Conservation (phyloP, 2,329 filamentous ascomycete species). For the Incumbomyces delicatus region DNA sequence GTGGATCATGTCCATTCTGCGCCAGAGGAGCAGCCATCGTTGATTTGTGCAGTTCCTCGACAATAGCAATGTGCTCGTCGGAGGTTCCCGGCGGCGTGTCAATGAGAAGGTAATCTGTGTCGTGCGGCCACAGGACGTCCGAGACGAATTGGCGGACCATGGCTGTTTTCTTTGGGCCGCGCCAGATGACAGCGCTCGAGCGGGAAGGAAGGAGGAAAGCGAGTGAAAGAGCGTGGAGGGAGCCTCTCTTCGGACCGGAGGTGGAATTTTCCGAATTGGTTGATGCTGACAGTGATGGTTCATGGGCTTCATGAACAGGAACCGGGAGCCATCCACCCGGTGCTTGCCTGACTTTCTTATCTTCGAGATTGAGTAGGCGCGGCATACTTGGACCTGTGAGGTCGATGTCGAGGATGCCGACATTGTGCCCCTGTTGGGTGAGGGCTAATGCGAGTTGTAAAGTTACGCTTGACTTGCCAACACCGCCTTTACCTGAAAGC, state of each 20-base stretch:
- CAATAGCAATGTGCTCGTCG: slow-evolving; percentile 92
- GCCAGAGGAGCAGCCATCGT: slow-evolving; percentile 22
- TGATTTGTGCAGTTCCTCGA: slow-evolving; percentile 63
- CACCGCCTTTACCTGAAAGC: slow-evolving; percentile 93
- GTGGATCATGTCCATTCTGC: slow-evolving; percentile 13
- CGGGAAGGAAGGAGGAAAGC: slow-evolving; percentile 77
- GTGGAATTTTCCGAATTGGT: neutral
- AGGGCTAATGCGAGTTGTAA: slow-evolving; percentile 89
- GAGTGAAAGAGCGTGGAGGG: slow-evolving; percentile 69
- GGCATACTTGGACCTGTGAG: slow-evolving; percentile 94
- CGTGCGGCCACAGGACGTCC: slow-evolving; percentile 74
- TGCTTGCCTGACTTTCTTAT: slow-evolving; percentile 80
- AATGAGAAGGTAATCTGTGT: slow-evolving; percentile 83
- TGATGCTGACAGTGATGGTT: slow-evolving; percentile 5
- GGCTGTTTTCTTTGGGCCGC: slow-evolving; percentile 95
- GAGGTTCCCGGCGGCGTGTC: slow-evolving; percentile 94
- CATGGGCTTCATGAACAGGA: slow-evolving; percentile 58
- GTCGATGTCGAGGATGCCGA: slow-evolving; percentile 92
- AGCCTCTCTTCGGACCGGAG: slow-evolving; percentile 22
- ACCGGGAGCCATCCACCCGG: slow-evolving; percentile 90
- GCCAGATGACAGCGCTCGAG: slow-evolving; percentile 91
- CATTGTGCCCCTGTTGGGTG: slow-evolving; percentile 72
- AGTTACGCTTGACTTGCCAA: slow-evolving; percentile 96
- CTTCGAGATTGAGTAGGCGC: slow-evolving; percentile 82
- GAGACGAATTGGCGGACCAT: slow-evolving; percentile 96